Evolutionary conservation across 2,329 filamentous ascomycete genomes (phyloP), one percentile per base, ranked within the genome.

Genomic region (Beauveria rudraprayagi): DNA sequence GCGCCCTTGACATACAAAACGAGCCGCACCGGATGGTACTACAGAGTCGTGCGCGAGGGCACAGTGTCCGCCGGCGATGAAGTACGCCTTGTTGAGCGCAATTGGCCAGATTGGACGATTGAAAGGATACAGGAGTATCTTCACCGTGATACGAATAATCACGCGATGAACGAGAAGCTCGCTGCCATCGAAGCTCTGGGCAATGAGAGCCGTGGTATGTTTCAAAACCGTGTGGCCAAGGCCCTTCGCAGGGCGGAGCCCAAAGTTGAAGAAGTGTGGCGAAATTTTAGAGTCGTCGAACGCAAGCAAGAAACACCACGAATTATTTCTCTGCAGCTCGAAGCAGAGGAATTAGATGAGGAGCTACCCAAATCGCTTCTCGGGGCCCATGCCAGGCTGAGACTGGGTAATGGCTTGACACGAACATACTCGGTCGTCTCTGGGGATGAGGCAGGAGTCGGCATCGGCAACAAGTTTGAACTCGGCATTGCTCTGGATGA

Each of bases 11-110:
- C 83, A 0, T 85, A 82, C 71, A 76, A 78, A 63, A 75, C 74
- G 2, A 81, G 81, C 61, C 79, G 85, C 1, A 87, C 84, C 0
- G 86, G 86, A 0, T 89, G 85, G 85, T 83, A 87, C 68, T 88
- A 87, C 65, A 80, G 85, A 2, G 81, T 89, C 1, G 67, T 88
- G 17, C 73, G 74, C 3, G 77, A 81, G 37, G 86, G 86, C 0
- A 72, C 68, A 0, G 78, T 89, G 47, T 70, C 75, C 19, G 77
- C 77, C 0, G 85, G 85, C 8, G 84, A 88, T 66, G 73, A 77
- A 66, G 80, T 88, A 63, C 71, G 70, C 5, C 73, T 89, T 0
- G 72, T 86, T 0, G 78, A 83, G 69, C 76, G 85, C 14, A 76
- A 70, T 22, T 75, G 82, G 72, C 83, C 84, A 0, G 66, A 75